Percentiles rank a stretch among this genome's conserved stretches.
phyloP scores from a whole-genome alignment of 1,139 yeast genomes.

The Torulaspora globosa region DNA sequence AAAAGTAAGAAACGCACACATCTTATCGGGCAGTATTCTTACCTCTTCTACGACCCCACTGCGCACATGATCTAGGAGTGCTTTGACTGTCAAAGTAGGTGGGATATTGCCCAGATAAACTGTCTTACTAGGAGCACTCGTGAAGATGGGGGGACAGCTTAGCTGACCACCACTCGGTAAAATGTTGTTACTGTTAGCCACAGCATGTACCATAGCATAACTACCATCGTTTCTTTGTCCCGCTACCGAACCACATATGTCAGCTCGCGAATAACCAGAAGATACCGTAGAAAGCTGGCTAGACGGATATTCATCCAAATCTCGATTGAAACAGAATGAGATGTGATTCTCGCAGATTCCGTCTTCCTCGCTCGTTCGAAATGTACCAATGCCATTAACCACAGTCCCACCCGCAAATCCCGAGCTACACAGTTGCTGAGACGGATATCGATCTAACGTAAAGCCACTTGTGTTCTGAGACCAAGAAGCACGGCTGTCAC shows the following conservation, averaged over 20 bases:
- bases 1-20: slow-evolving; percentile 52
- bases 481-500: neutral
- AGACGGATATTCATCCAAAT: slow-evolving; percentile 11
- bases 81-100: slow-evolving; percentile 71
- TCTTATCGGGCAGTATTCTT: slow-evolving; percentile 49
- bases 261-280: slow-evolving; percentile 13
- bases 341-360: slow-evolving; percentile 3
- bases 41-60: slow-evolving; percentile 84
- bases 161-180: slow-evolving; percentile 20
- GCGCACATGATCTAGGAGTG: slow-evolving; percentile 81
- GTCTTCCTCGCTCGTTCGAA: neutral
- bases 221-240: slow-evolving; percentile 9
- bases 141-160: slow-evolving; percentile 33
- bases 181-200: slow-evolving; percentile 26
- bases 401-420: neutral
- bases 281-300: slow-evolving; percentile 19
- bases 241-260: slow-evolving; percentile 6
- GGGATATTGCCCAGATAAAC: slow-evolving; percentile 91
- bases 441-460: neutral
- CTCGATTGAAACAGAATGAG: slow-evolving; percentile 12
- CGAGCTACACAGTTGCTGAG: slow-evolving; percentile 2
- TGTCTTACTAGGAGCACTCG: slow-evolving; percentile 69
- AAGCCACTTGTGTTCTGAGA: neutral
- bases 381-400: neutral
- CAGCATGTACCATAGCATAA: slow-evolving; percentile 20